A percentile compares a stretch with the other conserved stretches of the same genome.
Conservation (phyloP, 169 alveolate genomes). For the Cryptosporidium xiaoi region DNA sequence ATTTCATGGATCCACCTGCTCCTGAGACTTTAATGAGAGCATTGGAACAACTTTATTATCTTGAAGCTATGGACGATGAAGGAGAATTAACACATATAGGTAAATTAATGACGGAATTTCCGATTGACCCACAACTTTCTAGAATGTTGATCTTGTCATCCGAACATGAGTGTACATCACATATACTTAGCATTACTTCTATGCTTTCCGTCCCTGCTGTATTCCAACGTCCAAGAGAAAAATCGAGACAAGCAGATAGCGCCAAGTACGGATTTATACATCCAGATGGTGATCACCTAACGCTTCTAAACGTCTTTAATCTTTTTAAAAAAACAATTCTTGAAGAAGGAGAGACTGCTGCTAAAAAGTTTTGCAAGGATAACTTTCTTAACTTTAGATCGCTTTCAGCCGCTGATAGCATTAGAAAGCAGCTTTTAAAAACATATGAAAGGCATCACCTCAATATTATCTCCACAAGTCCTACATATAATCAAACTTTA, state of each 20-base stretch:
- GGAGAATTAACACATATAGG: conserved; percentile 98
- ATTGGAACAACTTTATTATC: conserved; percentile 92
- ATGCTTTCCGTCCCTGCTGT: conserved; percentile 93
- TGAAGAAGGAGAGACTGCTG: conserved; percentile 82
- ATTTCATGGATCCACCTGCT: conserved; percentile 99
- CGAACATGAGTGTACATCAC: conserved; percentile 88
- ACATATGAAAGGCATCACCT: conserved; percentile 85
- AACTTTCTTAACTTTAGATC: conserved; percentile 90
- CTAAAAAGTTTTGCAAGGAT: conserved; percentile 89
- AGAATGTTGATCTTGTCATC: conserved; percentile 90
- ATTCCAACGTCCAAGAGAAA: conserved; percentile 93
- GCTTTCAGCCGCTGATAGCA: conserved; percentile 90
- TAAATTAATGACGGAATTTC: conserved; percentile 96
- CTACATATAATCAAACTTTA: conserved; percentile 47
- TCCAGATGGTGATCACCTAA: conserved; percentile 97
- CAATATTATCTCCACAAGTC: conserved; percentile 69
- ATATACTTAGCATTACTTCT: conserved; percentile 91
- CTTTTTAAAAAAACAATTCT: conserved; percentile 75
- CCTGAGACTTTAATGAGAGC: conserved; percentile 99
- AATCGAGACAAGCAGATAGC: conserved; percentile 89
- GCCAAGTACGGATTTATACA: conserved; percentile 93
- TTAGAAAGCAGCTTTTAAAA: conserved; percentile 89
- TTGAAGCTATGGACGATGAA: conserved; percentile 98
- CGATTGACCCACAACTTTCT: conserved; percentile 98
- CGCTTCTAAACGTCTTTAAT: conserved; percentile 90